A percentile compares a stretch with the other conserved stretches of the same genome.
phyloP scores from a whole-genome alignment of 1,139 yeast species.

The Blastobotrys persicus region DNA sequence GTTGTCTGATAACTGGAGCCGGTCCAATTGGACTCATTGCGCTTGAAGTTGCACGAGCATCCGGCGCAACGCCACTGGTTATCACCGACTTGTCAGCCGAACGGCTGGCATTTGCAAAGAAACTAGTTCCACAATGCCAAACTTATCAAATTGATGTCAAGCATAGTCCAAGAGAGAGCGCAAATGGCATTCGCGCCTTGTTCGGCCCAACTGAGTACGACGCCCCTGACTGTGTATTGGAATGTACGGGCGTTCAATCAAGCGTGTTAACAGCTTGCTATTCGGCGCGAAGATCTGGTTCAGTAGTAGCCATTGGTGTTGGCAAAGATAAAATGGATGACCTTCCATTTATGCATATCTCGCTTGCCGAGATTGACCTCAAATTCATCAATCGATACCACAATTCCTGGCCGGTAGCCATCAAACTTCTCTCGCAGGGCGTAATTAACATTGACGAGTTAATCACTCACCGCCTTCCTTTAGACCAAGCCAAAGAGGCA shows the following conservation, averaged over 20 bases:
- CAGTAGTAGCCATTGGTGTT: constrained; percentile 8
- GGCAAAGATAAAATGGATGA: constrained; percentile 1
- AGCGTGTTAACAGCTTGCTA: constrained; percentile 4
- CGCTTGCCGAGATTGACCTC: constrained; percentile 9
- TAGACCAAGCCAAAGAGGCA: constrained; percentile 10
- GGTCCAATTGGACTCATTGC: constrained; percentile 12
- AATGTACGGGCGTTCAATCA: constrained; percentile 10
- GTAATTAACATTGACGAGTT: constrained; percentile 8
- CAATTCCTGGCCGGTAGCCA: constrained; percentile 9
- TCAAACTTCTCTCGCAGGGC: constrained; percentile 4
- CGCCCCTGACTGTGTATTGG: constrained; percentile 4
- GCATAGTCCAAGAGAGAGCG: constrained; percentile 1
- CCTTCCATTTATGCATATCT: constrained; percentile 36
- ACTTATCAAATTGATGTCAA: constrained; percentile 1
- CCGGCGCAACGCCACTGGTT: constrained; percentile 9
- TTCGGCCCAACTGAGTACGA: constrained; percentile 1
- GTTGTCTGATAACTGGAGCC: constrained; percentile 8
- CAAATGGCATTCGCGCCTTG: neutral
- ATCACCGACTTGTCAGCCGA: constrained; percentile 7
- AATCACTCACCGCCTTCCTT: constrained; percentile 7
- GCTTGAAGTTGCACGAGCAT: constrained; percentile 9
- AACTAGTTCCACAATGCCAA: constrained; percentile 7
- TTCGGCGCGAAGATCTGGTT: constrained; percentile 4
- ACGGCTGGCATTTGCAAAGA: constrained; percentile 10
- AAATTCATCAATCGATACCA: constrained; percentile 8